phyloP scores from a whole-genome alignment of 352 stramenopile species.

The Phytopythium delawarense region DNA sequence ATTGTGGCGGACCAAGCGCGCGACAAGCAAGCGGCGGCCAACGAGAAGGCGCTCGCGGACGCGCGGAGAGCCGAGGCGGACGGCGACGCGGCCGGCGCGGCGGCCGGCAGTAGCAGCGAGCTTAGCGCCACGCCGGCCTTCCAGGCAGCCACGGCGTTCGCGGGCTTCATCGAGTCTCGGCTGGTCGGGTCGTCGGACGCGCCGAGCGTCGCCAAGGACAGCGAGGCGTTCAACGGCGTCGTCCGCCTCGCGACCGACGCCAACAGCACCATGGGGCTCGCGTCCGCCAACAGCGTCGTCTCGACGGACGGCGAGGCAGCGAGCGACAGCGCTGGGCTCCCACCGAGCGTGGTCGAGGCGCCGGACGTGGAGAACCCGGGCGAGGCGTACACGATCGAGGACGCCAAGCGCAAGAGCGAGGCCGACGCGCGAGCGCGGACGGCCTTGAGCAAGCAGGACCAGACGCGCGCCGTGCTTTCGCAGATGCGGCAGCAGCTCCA shows the following conservation, averaged over 20 bases:
- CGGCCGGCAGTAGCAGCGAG: constrained; percentile 21
- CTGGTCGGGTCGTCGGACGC: constrained; percentile 14
- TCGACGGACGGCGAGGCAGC: constrained; percentile 8
- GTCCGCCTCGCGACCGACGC: constrained; percentile 36
- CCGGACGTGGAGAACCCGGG: constrained; percentile 65
- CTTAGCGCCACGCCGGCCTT: constrained; percentile 61
- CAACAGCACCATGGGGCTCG: constrained; percentile 31
- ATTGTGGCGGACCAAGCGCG: constrained; percentile 48
- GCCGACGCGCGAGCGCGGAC: constrained; percentile 62
- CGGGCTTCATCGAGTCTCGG: constrained; percentile 54
- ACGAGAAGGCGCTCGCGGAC: constrained; percentile 43
- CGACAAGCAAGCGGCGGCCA: constrained; percentile 47
- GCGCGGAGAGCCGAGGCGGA: constrained; percentile 45
- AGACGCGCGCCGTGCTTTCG: constrained; percentile 76
- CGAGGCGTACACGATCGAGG: constrained; percentile 90
- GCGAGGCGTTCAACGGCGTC: constrained; percentile 51
- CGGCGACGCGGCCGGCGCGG: constrained; percentile 8
- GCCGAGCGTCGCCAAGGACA: constrained; percentile 24
- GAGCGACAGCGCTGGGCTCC: constrained; percentile 14
- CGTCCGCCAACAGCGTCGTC: constrained; percentile 4
- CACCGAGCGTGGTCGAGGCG: constrained; percentile 35
- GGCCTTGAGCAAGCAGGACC: constrained; percentile 82
- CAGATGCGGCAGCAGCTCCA: constrained; percentile 82
- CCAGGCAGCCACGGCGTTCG: constrained; percentile 70
- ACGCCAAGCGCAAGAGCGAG: constrained; percentile 89